Base-by-base conservation (phyloP, 129 eudicot genomes). In the Tagetes erecta region DNA sequence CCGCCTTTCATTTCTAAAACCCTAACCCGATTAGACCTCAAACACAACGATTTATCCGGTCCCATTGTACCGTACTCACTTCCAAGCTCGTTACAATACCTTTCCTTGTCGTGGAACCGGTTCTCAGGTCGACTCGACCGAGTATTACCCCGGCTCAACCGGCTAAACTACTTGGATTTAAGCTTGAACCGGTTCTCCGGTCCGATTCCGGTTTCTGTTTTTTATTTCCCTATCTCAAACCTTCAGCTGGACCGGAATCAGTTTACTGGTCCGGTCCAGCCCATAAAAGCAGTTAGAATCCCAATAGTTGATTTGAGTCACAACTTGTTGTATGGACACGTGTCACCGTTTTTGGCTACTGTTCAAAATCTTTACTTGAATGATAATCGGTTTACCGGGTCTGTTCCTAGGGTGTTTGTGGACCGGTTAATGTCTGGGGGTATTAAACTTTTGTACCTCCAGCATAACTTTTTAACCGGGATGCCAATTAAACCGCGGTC, bases 171-270 rank as follows among this genome's bases (percentile, higher is more conserved):
- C 67, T 45, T 62, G 2, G 67, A 62, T 30, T 45, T 62, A 13
- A 62, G 67, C 67, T 9, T 62, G 44, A 62, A 62, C 67, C 67
- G 45, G 44, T 62, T 62, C 67, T 34, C 44, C 42, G 67, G 67
- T 13, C 67, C 67, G 13, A 62, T 62, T 45, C 67, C 67, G 30
- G 67, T 44, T 6, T 37, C 8, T 9, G 20, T 62, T 9, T 62
- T 62, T 9, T 6, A 4, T n/a, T 62, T 62, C 42, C 67, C 67
- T 0, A 62, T 62, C 67, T 35, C 0, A 27, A 62, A 62, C 67
- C 67, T 62, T 27, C 67, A 62, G 11, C 45, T 62, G 0, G 44
- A 62, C 2, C 14, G 67, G 13, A 62, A 62, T 8, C 20, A 35
- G 44, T 62, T 62, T 13, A 35, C 67, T 0, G 67, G 67, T 2